Percentiles rank a stretch among this genome's conserved stretches.
Conservation (phyloP, 2,329 filamentous ascomycete genomes). For the Aureobasidium sp. region DNA sequence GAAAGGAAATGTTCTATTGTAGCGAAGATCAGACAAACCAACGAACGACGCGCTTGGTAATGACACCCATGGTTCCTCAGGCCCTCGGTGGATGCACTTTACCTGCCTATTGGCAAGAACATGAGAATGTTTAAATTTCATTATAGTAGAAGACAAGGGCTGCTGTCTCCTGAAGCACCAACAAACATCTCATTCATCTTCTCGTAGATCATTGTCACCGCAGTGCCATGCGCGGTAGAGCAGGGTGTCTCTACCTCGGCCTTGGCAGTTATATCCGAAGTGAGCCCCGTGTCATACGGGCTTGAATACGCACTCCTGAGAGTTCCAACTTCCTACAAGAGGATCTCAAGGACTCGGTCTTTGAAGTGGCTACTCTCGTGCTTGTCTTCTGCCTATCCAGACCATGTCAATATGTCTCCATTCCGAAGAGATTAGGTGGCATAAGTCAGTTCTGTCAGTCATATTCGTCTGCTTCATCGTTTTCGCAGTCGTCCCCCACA, state of each 20-base stretch:
- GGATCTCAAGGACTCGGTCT: slow-evolving; percentile 23
- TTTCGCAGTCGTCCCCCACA: neutral
- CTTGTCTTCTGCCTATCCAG: slow-evolving; percentile 30
- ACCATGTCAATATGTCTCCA: slow-evolving; percentile 32
- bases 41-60: neutral
- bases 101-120: no score
- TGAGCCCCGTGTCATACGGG: slow-evolving; percentile 6
- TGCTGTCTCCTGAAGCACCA: no score
- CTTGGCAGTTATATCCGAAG: neutral
- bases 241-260: neutral
- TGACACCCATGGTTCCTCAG: neutral
- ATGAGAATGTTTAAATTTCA: no score
- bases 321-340: neutral
- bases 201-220: neutral
- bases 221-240: neutral
- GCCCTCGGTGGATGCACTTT: no score
- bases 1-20: neutral
- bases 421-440: slow-evolving; percentile 33
- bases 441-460: slow-evolving; percentile 27
- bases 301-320: slow-evolving; percentile 1
- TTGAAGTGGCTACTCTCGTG: slow-evolving; percentile 27
- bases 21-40: neutral
- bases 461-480: slow-evolving; percentile 9
- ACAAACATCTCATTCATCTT: no score
- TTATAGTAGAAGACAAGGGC: no score